phyloP scores from a whole-genome alignment of 1,284 basidiomycete species.

The Moniliophthora roreri region DNA sequence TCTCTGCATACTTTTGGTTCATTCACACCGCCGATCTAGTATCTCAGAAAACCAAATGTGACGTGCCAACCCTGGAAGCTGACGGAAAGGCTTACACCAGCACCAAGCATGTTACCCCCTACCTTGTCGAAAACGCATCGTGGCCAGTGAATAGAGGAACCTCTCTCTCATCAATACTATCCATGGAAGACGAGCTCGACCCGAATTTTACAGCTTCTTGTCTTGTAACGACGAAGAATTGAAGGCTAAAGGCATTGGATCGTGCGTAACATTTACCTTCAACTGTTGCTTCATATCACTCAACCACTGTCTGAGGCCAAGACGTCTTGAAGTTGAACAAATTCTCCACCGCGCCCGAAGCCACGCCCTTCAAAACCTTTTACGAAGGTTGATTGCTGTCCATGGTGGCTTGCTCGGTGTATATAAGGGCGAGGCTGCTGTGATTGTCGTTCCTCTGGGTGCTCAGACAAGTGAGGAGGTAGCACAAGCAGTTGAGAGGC shows the following conservation, averaged over 20 bases:
- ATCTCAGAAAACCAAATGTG: conserved; percentile 47
- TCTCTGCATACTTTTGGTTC: conserved; percentile 4
- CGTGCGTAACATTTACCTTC: conserved; percentile 38
- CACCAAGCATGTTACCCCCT: conserved; percentile 47
- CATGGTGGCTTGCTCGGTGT: conserved; percentile 49
- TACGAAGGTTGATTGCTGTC: conserved; percentile 44
- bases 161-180: conserved; percentile 41
- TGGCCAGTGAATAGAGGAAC: conserved; percentile 36
- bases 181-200: conserved; percentile 55
- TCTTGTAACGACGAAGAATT: conserved; percentile 55
- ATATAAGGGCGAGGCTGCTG: conserved; percentile 41
- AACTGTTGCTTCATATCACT: conserved; percentile 21
- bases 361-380: conserved; percentile 47
- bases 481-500: conserved; percentile 37
- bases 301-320: conserved; percentile 37
- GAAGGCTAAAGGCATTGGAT: conserved; percentile 38
- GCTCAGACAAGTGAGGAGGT: conserved; percentile 35
- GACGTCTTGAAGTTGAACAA: conserved; percentile 40
- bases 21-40: background rate
- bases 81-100: conserved; percentile 45
- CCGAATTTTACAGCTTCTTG: conserved; percentile 56
- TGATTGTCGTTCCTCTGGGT: conserved; percentile 37
- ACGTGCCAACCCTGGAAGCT: conserved; percentile 51
- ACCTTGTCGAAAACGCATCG: conserved; percentile 46
- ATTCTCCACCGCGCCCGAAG: conserved; percentile 40